phyloP scores from a whole-genome alignment of 768 basidiomycete species.

The Mycena leptocephala region DNA sequence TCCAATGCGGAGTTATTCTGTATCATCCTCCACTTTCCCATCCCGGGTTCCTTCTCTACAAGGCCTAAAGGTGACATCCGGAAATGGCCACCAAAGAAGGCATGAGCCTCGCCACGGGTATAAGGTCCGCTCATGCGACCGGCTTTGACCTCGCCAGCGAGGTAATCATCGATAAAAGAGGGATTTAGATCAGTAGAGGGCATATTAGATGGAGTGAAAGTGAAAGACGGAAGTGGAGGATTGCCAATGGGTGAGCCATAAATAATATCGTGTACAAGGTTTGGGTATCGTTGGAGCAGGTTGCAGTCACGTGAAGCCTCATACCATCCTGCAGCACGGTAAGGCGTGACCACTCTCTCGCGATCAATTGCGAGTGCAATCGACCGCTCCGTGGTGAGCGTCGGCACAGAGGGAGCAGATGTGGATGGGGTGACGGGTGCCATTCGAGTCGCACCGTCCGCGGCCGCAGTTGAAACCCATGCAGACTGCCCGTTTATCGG shows the following conservation, averaged over 20 bases:
- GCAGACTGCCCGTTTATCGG: slow-evolving; percentile 11
- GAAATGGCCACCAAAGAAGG: slow-evolving; percentile 23
- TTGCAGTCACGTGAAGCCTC: slow-evolving; percentile 19
- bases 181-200: too few species aligned
- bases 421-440: not conserved
- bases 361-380: slow-evolving; percentile 30
- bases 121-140: too few species aligned
- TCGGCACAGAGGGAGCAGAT: slow-evolving; percentile 20
- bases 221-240: slow-evolving; percentile 8
- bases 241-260: slow-evolving; percentile 29
- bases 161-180: too few species aligned
- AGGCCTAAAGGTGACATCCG: slow-evolving; percentile 16
- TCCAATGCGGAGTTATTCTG: slow-evolving; percentile 22
- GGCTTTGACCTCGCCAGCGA: too few species aligned
- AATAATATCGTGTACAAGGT: slow-evolving; percentile 20
- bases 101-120: too few species aligned
- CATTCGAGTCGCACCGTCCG: not conserved
- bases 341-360: slow-evolving; percentile 16
- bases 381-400: slow-evolving; percentile 19
- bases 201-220: slow-evolving; percentile 29
- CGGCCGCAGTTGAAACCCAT: slow-evolving; percentile 12
- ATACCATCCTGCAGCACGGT: slow-evolving; percentile 18
- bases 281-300: slow-evolving; percentile 24
- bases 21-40: slow-evolving; percentile 21
- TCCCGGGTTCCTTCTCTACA: slow-evolving; percentile 20